These are phyloP conservation scores for Lactifluus piperatus DNA, from an alignment of 768 basidiomycete species.

Conservation along the genomic window DNA sequence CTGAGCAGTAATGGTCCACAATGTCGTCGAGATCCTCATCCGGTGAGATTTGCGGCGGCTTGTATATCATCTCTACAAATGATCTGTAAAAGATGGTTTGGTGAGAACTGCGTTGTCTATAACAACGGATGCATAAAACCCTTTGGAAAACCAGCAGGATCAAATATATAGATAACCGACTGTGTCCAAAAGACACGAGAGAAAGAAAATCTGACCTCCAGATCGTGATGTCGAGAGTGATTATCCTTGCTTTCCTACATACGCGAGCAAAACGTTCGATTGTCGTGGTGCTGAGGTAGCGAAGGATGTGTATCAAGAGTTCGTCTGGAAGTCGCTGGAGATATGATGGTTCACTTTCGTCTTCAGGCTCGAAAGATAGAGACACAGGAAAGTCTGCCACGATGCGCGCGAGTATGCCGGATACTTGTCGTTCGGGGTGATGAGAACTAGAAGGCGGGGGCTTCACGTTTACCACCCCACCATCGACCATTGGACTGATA, in stretches of 20 bases:
- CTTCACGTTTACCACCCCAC: not conserved
- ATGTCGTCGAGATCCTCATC: conserved; percentile 42
- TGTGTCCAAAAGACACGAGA: not conserved
- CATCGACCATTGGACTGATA: not conserved
- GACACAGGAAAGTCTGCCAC: conserved; percentile 40
- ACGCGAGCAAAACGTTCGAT: conserved; percentile 74
- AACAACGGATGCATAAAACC: not conserved
- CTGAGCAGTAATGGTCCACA: conserved; percentile 38
- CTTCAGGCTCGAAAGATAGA: conserved; percentile 58
- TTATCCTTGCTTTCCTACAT: conserved; percentile 62
- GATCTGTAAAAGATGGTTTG: conserved; percentile 34
- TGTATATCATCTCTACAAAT: conserved; percentile 58
- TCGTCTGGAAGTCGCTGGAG: conserved; percentile 68
- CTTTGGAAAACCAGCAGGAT: not conserved
- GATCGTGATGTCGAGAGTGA: conserved; percentile 59
- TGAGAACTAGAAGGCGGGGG: conserved; percentile 6
- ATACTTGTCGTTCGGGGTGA: conserved; percentile 23
- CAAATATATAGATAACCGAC: not conserved
- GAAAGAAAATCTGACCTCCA: conserved; percentile 52
- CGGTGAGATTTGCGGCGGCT: conserved; percentile 62
- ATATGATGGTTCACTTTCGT: conserved; percentile 48
- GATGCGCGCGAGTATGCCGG: conserved; percentile 39
- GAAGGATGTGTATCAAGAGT: conserved; percentile 58
- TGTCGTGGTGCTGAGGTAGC: conserved; percentile 51
- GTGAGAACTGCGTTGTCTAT: not conserved